Evolutionary conservation across 164 flowering plant genomes (phyloP), one percentile per base, ranked within the genome.

Genomic region (Magnolia sinica): DNA sequence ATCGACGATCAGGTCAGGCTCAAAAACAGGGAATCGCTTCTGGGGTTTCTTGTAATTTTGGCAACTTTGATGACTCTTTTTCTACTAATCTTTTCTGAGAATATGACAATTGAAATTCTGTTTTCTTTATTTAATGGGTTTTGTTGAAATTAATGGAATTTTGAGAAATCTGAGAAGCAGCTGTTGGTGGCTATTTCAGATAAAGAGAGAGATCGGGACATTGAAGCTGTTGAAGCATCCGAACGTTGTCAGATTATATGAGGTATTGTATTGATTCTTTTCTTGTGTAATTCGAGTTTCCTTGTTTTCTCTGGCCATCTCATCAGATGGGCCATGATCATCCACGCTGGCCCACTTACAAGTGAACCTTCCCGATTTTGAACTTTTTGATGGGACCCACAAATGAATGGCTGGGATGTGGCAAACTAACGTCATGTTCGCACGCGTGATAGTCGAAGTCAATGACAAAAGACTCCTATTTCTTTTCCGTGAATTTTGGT

Each of bases 201-300:
- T 96, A 71, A 92, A 88, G 86, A 84, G 99, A 81, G 99, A 96
- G 79, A 96, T 96, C 65, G 90, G 85, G 19, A 92, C 99, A 1
- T 82, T 96, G 81, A 96, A 91, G 85, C 90, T 94, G 23, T 88
- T 96, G 76, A 92, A 86, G 68, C 99, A 96, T 84, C 98, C 99
- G 0, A 92, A 96, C 79, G 89, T 96, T 1, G 98, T 96, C 74
- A 84, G 93, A 73, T 83, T 96, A 78, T 75, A 91, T 67, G 99
- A 96, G 98, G 98, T 95, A 76, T 9, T 31, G 98, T 95, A 76
- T 9, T 31, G 20, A 45, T 52, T 70, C 67, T 4, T 55, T 16
- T 16, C 61, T 55, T 55, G 7, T 11, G 3, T 11, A 55, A 55
- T 55, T 55, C 4, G 61, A 16, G 61, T 55, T 55, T 16, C 0